These are phyloP conservation scores for Lecanicillium sp. DNA, from an alignment of 2,329 filamentous ascomycete species.

Conservation along the genomic window DNA sequence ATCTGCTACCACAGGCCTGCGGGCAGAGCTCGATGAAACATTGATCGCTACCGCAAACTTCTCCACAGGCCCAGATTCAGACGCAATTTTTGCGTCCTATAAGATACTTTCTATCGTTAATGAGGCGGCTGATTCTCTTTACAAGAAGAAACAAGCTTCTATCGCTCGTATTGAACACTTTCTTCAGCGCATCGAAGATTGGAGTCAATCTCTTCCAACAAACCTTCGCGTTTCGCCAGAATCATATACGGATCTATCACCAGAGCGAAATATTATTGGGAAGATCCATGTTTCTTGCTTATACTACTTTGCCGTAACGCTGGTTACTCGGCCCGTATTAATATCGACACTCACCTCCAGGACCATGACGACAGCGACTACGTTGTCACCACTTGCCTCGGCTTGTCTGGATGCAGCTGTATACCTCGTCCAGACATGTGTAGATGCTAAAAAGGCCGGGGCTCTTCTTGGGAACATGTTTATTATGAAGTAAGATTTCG, in stretches of 20 bases:
- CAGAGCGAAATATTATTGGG: slow-evolving; percentile 26
- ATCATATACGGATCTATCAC: slow-evolving; percentile 15
- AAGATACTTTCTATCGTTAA: slow-evolving; percentile 34
- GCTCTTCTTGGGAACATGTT: slow-evolving; percentile 47
- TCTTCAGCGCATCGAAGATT: slow-evolving; percentile 32
- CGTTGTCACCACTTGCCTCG: slow-evolving; percentile 31
- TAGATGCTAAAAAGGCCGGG: slow-evolving; percentile 34
- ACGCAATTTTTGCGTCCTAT: slow-evolving; percentile 25
- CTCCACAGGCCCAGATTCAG: slow-evolving; percentile 8
- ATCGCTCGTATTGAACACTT: slow-evolving; percentile 28
- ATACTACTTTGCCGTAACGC: slow-evolving; percentile 51
- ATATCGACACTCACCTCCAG: slow-evolving; percentile 38
- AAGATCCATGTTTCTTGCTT: slow-evolving; percentile 47
- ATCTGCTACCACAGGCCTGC: slow-evolving; percentile 24
- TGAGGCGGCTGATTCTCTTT: slow-evolving; percentile 31
- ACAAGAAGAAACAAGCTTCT: slow-evolving; percentile 26
- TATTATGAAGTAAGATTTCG: slow-evolving; percentile 42
- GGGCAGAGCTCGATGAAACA: slow-evolving; percentile 17
- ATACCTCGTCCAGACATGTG: slow-evolving; percentile 46
- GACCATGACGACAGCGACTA: slow-evolving; percentile 17
- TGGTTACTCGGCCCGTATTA: slow-evolving; percentile 47
- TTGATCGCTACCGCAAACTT: slow-evolving; percentile 15
- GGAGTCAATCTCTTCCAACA: slow-evolving; percentile 35
- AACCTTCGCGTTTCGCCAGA: slow-evolving; percentile 18
- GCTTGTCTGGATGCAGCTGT: slow-evolving; percentile 48